These are phyloP conservation scores for Allium fistulosum DNA, from an alignment of 106 monocot species.

Conservation along the genomic window DNA sequence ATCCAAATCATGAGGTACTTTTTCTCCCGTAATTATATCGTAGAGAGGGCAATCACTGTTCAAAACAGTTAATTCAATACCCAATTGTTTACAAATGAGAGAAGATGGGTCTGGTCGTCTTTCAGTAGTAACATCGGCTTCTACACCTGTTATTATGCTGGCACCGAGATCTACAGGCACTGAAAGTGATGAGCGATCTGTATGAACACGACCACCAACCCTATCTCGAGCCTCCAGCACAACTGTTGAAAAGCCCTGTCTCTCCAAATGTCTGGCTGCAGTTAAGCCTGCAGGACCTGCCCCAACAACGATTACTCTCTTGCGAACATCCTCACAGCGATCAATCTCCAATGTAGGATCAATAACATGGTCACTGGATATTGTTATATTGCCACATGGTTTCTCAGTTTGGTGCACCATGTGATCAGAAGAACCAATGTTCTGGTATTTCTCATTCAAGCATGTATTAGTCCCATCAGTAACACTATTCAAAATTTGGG, in stretches of 20 bases:
- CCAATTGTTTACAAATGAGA: slow-evolving; percentile 81
- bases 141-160: slow-evolving; percentile 98
- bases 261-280: slow-evolving; percentile 89
- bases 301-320: slow-evolving; percentile 72
- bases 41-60: slow-evolving; percentile 99
- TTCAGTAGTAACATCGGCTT: slow-evolving; percentile 95
- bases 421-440: not conserved
- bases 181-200: slow-evolving; percentile 81
- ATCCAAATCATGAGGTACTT: slow-evolving; percentile 91
- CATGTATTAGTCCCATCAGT: not conserved
- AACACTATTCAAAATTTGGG: slow-evolving; percentile 4
- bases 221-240: slow-evolving; percentile 93
- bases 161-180: slow-evolving; percentile 99
- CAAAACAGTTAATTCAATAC: slow-evolving; percentile 80
- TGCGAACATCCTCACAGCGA: slow-evolving; percentile 18
- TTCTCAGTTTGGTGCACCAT: not conserved
- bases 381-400: not conserved
- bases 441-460: not conserved
- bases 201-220: slow-evolving; percentile 92
- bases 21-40: slow-evolving; percentile 72
- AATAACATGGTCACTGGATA: not conserved
- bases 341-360: slow-evolving; percentile 5
- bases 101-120: slow-evolving; percentile 91
- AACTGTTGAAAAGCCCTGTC: slow-evolving; percentile 77
- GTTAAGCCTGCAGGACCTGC: slow-evolving; percentile 95